Base-by-base conservation (phyloP, 352 stramenopile genomes). In the Globisporangium paddicum region DNA sequence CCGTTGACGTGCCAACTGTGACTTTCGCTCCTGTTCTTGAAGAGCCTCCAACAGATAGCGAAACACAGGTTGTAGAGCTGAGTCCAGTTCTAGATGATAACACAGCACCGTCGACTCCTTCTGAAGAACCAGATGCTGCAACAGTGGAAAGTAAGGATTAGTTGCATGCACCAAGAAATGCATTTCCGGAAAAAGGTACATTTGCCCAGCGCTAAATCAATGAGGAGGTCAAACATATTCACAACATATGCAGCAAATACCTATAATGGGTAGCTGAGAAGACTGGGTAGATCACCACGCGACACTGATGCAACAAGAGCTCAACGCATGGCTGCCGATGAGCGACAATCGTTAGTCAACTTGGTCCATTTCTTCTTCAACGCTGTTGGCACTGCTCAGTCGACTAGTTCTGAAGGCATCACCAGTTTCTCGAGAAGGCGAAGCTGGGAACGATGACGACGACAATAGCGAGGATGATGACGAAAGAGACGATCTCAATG, bases 321-420 rank as follows among this genome's bases (percentile, higher is more conserved):
- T 35, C 23, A 8, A 2, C 16, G 32, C 25, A 13, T 13, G 16
- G 46, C 2, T 53, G 2, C 9, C 3, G 8, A 18, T 21, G 16
- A 21, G 26, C 16, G 28, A 18, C 16, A 3, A 41, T 7, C 16
- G 55, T 34, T 56, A 91, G 54, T 91, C 82, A 34, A 91, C 67
- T 58, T 79, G 71, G 28, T 91, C 77, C 69, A 91, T 69, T 23
- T 86, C 81, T 62, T 88, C 78, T 30, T 79, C 67, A 37, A 78
- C 68, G 55, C 69, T 80, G 53, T 69, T 74, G 44, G 49, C 54
- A 28, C 45, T 63, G 61, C 72, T 85, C 40, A 38, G 41, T 64
- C 35, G 64, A 37, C 44, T 47, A 30, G 54, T 48, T 41, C 28
- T 41, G 28, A 47, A 26, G n/a, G n/a, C 9, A 26, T 28, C 55